Evolutionary conservation across 345 rosid species (phyloP).

Genomic region (Gossypium longicalyx): DNA sequence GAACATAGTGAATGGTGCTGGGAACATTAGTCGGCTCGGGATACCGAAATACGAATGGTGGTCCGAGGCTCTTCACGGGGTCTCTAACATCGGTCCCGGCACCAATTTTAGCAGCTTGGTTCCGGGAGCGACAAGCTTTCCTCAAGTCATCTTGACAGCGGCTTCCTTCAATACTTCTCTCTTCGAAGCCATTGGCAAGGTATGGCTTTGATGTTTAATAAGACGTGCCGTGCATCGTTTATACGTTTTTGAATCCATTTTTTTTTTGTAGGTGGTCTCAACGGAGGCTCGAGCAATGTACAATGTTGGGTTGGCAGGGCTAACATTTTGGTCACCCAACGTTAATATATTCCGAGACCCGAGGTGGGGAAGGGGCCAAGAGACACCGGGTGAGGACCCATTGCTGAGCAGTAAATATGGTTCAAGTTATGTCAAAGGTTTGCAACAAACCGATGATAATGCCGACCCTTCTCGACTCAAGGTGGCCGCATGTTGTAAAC

Average conservation of each 20-base stretch:
- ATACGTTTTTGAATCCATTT: background rate
- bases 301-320: conserved; percentile 84
- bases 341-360: conserved; percentile 87
- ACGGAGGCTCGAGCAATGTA: conserved; percentile 97
- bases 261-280: conserved; percentile 59
- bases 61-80: conserved; percentile 97
- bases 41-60: conserved; percentile 89
- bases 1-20: conserved; percentile 48
- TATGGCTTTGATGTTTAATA: conserved; percentile 12
- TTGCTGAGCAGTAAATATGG: conserved; percentile 71
- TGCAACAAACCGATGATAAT: conserved; percentile 54
- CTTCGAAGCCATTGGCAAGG: conserved; percentile 86
- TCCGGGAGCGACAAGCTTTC: conserved; percentile 93
- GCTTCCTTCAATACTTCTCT: conserved; percentile 87
- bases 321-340: conserved; percentile 93
- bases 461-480: conserved; percentile 51
- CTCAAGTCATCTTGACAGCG: conserved; percentile 85
- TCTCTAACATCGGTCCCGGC: conserved; percentile 71
- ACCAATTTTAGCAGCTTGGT: conserved; percentile 53
- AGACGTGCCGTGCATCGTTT: too few relatives aligned
- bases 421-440: conserved; percentile 58
- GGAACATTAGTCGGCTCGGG: conserved; percentile 63
- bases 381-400: conserved; percentile 97
- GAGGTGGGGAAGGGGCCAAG: conserved; percentile 94
- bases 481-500: conserved; percentile 94